Percentiles rank a stretch among this genome's conserved stretches.
Evolutionary conservation across 352 stramenopile genomes (phyloP).

Genomic region (Globisporangium acanthophoron): DNA sequence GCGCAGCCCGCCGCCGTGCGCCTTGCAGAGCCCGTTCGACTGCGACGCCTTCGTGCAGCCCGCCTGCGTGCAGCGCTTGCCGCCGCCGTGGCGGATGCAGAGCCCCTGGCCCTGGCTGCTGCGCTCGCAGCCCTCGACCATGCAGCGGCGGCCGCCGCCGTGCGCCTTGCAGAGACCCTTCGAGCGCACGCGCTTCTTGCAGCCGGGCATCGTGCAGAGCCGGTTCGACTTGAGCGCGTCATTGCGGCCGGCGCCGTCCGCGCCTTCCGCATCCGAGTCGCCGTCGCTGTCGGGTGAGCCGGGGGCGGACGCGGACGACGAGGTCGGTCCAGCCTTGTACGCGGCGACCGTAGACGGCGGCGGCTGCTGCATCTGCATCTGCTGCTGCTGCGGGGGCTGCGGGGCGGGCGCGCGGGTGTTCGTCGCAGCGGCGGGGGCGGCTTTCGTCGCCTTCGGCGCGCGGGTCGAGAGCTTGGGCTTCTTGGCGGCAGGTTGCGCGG

Average conservation of each 20-base stretch:
- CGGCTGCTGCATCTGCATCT: conserved; percentile 15
- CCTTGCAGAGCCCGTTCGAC: conserved; percentile 83
- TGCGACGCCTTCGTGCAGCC: conserved; percentile 81
- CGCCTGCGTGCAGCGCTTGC: conserved; percentile 70
- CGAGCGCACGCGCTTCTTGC: conserved; percentile 80
- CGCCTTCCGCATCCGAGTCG: conserved; percentile 2
- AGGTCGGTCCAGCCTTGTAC: conserved; percentile 12
- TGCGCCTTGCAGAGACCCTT: conserved; percentile 85
- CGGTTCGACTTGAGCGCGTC: conserved; percentile 77
- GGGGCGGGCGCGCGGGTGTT: conserved; percentile 12
- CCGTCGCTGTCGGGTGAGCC: conserved; percentile 15
- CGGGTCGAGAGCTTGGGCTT: conserved; percentile 16
- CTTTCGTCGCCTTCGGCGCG: not conserved
- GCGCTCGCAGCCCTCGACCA: conserved; percentile 77
- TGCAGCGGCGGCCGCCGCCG: conserved; percentile 69
- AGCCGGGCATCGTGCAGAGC: conserved; percentile 76
- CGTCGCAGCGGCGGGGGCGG: not conserved
- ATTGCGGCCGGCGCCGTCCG: conserved; percentile 21
- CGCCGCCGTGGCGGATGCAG: conserved; percentile 79
- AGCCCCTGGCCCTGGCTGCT: conserved; percentile 77
- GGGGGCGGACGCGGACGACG: conserved; percentile 10
- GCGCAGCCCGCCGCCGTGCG: conserved; percentile 73
- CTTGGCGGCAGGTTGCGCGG: conserved; percentile 1
- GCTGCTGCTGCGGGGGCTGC: conserved; percentile 9
- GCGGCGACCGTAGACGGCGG: not conserved